Evolutionary conservation across 192 early-diverging fungal species (phyloP).

Genomic region (Thamnidium elegans): DNA sequence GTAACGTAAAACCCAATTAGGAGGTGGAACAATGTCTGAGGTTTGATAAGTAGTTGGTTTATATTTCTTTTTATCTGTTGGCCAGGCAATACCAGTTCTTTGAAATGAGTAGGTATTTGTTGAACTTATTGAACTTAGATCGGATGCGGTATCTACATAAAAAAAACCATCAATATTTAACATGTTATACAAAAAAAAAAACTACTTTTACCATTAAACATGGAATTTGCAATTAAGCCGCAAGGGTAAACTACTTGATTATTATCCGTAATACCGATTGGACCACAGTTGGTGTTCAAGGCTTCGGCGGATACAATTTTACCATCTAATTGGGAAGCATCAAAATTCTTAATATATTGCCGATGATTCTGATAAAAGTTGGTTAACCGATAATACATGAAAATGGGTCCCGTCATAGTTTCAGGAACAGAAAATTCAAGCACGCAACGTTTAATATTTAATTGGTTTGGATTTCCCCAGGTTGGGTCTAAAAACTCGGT

Average conservation of each 20-base stretch:
- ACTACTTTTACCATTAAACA: conserved; percentile 71
- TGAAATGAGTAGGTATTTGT: conserved; percentile 51
- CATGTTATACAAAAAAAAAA: no score
- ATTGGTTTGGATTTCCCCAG: conserved; percentile 16
- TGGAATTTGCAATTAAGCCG: conserved; percentile 87
- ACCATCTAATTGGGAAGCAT: conserved; percentile 73
- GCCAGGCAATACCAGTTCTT: conserved; percentile 78
- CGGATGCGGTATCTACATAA: conserved; percentile 28
- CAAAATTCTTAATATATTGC: conserved; percentile 79
- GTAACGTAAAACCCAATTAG: conserved; percentile 71
- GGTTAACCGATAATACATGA: conserved; percentile 91
- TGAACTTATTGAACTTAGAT: conserved; percentile 11
- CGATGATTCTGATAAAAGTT: conserved; percentile 97
- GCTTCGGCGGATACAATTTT: conserved; percentile 24
- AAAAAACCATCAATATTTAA: neutral
- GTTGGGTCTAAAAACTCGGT: conserved; percentile 23
- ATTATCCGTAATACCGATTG: neutral
- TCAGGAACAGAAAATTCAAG: conserved; percentile 66
- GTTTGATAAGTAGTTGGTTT: conserved; percentile 52
- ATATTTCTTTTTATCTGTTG: conserved; percentile 73
- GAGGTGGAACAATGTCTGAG: conserved; percentile 71
- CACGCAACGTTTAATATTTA: conserved; percentile 53
- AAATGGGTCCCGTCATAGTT: conserved; percentile 74
- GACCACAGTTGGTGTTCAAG: conserved; percentile 31
- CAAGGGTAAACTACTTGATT: conserved; percentile 76